Conservation (phyloP, 352 stramenopile species). For the Phytophthora pluvialis region DNA sequence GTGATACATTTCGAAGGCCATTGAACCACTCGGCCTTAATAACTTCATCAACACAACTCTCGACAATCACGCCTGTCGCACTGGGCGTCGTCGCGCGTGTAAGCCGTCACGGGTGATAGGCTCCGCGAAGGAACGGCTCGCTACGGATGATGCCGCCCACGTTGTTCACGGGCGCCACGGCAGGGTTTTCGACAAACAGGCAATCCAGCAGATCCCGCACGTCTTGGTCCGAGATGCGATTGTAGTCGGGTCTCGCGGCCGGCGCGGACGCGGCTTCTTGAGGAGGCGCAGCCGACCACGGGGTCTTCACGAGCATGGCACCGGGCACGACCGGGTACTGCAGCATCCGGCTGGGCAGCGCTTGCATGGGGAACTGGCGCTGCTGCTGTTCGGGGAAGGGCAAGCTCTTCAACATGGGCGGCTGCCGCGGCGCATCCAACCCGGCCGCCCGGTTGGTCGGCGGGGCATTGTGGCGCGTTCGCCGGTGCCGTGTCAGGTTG, state of each 20-base stretch:
- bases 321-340: conserved; percentile 33
- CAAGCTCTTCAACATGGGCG: conserved; percentile 28
- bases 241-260: conserved; percentile 22
- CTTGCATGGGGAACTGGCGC: conserved; percentile 28
- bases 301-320: conserved; percentile 34
- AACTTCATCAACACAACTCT: conserved; percentile 36
- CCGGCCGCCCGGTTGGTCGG: conserved; percentile 5
- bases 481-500: conserved; percentile 65
- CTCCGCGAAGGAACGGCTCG: conserved; percentile 36
- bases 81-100: neutral
- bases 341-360: conserved; percentile 12
- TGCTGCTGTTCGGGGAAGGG: conserved; percentile 26
- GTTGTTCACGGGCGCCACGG: conserved; percentile 23
- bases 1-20: conserved; percentile 26
- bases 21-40: conserved; percentile 27
- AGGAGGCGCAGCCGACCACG: conserved; percentile 23
- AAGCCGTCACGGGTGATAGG: conserved; percentile 31
- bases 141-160: conserved; percentile 38
- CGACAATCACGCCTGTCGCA: conserved; percentile 12
- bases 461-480: conserved; percentile 48
- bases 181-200: conserved; percentile 42
- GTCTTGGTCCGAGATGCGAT: conserved; percentile 47
- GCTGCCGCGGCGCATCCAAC: conserved; percentile 17
- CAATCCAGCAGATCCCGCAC: conserved; percentile 49
- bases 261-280: conserved; percentile 11